Conservation (phyloP, 2,329 filamentous ascomycete genomes). For the Seiridium unicorne region DNA sequence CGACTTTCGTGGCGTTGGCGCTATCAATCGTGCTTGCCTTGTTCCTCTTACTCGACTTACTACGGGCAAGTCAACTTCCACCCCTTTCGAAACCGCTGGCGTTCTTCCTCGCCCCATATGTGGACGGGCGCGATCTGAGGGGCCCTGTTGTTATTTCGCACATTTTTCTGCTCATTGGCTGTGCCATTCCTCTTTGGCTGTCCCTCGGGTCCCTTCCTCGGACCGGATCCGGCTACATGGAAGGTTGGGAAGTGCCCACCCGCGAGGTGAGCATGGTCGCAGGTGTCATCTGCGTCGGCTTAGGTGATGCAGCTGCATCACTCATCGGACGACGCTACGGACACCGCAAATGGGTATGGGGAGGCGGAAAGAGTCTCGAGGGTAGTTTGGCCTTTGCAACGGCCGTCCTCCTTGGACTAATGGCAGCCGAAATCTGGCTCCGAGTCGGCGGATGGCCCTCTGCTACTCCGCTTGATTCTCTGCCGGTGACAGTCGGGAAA, state of each 20-base stretch:
- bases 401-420: constrained; percentile 75
- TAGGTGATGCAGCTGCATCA: constrained; percentile 91
- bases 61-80: constrained; percentile 87
- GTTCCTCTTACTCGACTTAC: constrained; percentile 84
- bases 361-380: constrained; percentile 92
- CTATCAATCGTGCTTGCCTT: constrained; percentile 76
- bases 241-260: constrained; percentile 72
- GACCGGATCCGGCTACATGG: constrained; percentile 51
- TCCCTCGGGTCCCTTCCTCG: constrained; percentile 70
- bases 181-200: constrained; percentile 92
- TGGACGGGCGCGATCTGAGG: constrained; percentile 88
- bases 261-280: constrained; percentile 87
- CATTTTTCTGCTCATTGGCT: constrained; percentile 93
- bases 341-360: constrained; percentile 91
- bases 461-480: constrained; percentile 65
- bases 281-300: constrained; percentile 89
- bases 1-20: constrained; percentile 76
- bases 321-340: constrained; percentile 86
- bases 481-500: constrained; percentile 68
- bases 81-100: constrained; percentile 85
- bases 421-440: constrained; percentile 72
- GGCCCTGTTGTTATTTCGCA: constrained; percentile 95
- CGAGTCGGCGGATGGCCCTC: constrained; percentile 73
- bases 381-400: constrained; percentile 78
- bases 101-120: constrained; percentile 85